phyloP scores from a whole-genome alignment of 2,329 filamentous ascomycete genomes.

The Phaeophleospora eucalypticola region DNA sequence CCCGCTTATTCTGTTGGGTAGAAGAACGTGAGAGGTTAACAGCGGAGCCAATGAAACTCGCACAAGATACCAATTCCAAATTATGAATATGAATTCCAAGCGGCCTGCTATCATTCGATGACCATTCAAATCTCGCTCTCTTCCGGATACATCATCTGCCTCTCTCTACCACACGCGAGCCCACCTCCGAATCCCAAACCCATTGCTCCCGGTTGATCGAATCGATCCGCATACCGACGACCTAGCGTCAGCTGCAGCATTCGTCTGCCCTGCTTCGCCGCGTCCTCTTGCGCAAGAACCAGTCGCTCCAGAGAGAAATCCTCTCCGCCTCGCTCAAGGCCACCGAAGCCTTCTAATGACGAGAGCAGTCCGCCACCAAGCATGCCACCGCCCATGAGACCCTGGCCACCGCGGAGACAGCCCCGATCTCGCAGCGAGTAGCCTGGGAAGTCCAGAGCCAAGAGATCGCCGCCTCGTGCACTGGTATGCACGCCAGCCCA shows the following conservation, averaged over 20 bases:
- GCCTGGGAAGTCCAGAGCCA: neutral
- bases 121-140: neutral
- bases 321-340: neutral
- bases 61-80: no score
- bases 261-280: slow-evolving; percentile 3
- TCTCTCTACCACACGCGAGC: neutral
- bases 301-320: neutral
- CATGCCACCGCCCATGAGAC: no score
- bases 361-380: neutral
- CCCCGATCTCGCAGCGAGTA: neutral
- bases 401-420: no score
- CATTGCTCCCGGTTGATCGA: neutral
- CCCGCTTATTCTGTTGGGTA: slow-evolving; percentile 5
- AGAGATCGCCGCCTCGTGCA: neutral
- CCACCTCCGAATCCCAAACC: slow-evolving; percentile 2
- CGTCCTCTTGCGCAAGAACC: slow-evolving; percentile 4
- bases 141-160: neutral
- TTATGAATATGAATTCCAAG: no score
- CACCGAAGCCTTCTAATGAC: neutral
- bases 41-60: no score
- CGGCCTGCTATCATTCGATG: no score
- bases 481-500: neutral
- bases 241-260: slow-evolving; percentile 13
- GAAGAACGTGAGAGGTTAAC: neutral
- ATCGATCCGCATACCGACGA: slow-evolving; percentile 4